These are phyloP conservation scores for Pythium phragmitis DNA, from an alignment of 352 stramenopile genomes.

Conservation along the genomic window DNA sequence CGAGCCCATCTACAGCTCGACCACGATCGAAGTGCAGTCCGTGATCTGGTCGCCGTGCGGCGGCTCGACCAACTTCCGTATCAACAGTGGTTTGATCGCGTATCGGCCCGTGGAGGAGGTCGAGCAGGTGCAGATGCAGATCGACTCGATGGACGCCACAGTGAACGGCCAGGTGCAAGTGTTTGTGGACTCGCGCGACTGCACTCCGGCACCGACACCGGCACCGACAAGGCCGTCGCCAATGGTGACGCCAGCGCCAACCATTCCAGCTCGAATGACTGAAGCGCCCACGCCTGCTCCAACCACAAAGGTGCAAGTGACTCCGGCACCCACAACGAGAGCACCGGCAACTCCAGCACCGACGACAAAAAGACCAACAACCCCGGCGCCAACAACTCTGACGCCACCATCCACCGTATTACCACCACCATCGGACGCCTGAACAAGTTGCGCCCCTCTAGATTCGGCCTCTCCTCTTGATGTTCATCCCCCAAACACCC, in stretches of 20 bases:
- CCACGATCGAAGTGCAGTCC: conserved; percentile 28
- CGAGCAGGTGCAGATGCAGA: conserved; percentile 29
- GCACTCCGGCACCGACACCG: conserved; percentile 4
- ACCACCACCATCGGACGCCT: not conserved
- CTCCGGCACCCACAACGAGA: not conserved
- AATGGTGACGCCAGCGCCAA: not conserved
- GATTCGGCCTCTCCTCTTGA: too few relatives aligned
- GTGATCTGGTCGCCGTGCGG: conserved; percentile 38
- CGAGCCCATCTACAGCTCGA: conserved; percentile 32
- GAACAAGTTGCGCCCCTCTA: not conserved
- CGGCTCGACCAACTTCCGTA: conserved; percentile 35
- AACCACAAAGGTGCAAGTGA: not conserved
- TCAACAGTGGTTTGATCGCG: conserved; percentile 30
- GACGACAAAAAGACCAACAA: not conserved
- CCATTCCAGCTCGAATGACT: not conserved
- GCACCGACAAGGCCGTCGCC: not conserved
- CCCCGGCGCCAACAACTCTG: not conserved
- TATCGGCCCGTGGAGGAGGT: not conserved
- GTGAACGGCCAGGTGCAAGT: conserved; percentile 30
- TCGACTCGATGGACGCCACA: conserved; percentile 34
- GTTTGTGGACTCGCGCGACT: conserved; percentile 22
- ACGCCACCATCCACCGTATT: not conserved
- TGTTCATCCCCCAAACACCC: not conserved
- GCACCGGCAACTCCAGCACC: not conserved
- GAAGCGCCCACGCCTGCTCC: not conserved